Percentiles rank a stretch among this genome's conserved stretches.
These are phyloP conservation scores for Curvularia verruculosa DNA, from an alignment of 2,329 filamentous ascomycete genomes.

Conservation along the genomic window DNA sequence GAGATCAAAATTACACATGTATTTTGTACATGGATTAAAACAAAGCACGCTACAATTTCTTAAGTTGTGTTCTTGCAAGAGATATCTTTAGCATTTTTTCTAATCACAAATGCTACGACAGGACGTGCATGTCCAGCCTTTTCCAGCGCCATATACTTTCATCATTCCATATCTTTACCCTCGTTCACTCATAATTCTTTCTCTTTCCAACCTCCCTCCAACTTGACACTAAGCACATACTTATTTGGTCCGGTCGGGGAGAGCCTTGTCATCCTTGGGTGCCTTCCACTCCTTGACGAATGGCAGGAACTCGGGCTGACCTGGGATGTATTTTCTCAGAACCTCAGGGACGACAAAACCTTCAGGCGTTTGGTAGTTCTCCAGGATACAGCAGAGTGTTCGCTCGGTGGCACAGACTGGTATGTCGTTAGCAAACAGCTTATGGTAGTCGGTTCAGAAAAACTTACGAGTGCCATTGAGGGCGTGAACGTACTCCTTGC, in stretches of 20 bases:
- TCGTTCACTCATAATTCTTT: neutral
- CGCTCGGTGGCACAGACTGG: conserved; percentile 83
- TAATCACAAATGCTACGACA: neutral
- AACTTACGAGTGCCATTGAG: conserved; percentile 71
- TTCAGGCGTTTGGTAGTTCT: conserved; percentile 94
- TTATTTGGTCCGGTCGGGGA: conserved; percentile 31
- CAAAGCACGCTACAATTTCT: neutral
- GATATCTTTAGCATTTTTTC: neutral
- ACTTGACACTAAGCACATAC: neutral
- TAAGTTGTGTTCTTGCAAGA: neutral
- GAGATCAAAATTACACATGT: neutral
- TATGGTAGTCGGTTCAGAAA: neutral
- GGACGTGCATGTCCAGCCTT: neutral
- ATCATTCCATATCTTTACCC: neutral
- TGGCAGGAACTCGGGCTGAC: conserved; percentile 85
- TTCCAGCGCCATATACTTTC: neutral
- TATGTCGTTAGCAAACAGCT: neutral
- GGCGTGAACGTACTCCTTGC: conserved; percentile 94
- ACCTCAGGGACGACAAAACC: conserved; percentile 54
- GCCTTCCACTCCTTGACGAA: conserved; percentile 73
- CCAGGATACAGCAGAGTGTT: conserved; percentile 90
- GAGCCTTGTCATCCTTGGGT: conserved; percentile 36
- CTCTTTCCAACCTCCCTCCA: neutral
- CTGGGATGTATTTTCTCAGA: conserved; percentile 73
- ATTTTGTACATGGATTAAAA: neutral